Evolutionary conservation across 2,329 filamentous ascomycete species (phyloP), one percentile per base, ranked within the genome.

Genomic region (Aspergillus latus): DNA sequence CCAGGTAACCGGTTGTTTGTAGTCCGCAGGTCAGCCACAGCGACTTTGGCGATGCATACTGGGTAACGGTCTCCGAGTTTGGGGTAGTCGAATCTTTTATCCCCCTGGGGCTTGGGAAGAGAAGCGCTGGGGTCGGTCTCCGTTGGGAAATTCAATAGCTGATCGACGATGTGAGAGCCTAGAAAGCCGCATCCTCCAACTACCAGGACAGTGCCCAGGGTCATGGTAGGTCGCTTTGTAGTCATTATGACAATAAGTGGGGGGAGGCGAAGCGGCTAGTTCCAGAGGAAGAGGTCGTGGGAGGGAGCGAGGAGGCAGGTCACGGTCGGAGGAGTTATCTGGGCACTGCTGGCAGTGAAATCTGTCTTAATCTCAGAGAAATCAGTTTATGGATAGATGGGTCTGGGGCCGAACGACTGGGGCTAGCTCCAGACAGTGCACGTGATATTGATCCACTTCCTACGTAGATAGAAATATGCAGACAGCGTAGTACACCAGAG

Each of bases 151-250:
- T 83, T 82, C 66, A 89, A 79, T 56, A 90, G 81, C 68, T 89
- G 82, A 73, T 87, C 84, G 69, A 93, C 87, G 64, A 93, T 87
- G 76, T 93, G 88, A 76, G 89, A 87, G 71, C 90, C 90, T 13
- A 94, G 82, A 76, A 94, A 93, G 63, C 90, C 90, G 71, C 90
- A 92, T 70, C 90, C 90, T 67, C 90, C 90, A 64, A 93, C 86
- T 64, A 94, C 86, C 64, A 92, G 81, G 67, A 92, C 88, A 62
- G 82, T 84, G 69, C 88, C 88, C 50, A 92, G 79, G 57, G 75
- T 68, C 49, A 77, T 66, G 11, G 68, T 68, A 56, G 71, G 64
- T 43, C 58, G 57, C 53, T 70, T 66, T 43, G 56, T 58, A 52
- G 71, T 62, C 71, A 73, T 73, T 58, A 13, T 60, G 47, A 44